These are phyloP conservation scores for Melocanna baccifera DNA, from an alignment of 176 grass and related monocot species.

Conservation along the genomic window DNA sequence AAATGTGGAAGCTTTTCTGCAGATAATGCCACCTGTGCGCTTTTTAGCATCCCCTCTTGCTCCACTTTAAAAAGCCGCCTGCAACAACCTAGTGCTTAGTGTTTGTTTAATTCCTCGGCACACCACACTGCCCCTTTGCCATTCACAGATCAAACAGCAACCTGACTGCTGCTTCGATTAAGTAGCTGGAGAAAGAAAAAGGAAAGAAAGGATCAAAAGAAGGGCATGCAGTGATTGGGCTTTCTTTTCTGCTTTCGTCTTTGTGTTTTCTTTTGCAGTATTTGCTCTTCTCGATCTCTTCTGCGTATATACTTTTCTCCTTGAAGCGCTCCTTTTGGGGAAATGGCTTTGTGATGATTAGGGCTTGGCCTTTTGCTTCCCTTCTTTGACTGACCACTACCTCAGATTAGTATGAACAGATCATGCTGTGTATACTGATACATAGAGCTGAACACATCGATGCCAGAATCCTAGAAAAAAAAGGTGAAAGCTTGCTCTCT, in stretches of 20 bases:
- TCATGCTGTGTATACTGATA: constrained; percentile 23
- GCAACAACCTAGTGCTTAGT: constrained; percentile 21
- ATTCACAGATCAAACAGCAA: constrained; percentile 44
- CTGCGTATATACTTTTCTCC: constrained; percentile 63
- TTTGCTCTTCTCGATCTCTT: constrained; percentile 36
- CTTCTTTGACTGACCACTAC: constrained; percentile 88
- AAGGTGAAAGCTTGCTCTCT: constrained; percentile 17
- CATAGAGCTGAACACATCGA: neutral
- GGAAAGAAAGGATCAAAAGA: constrained; percentile 50
- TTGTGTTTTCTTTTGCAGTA: constrained; percentile 58
- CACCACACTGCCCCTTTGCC: constrained; percentile 32
- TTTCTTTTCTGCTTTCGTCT: constrained; percentile 66
- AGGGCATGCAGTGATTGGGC: constrained; percentile 51
- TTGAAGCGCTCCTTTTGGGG: constrained; percentile 91
- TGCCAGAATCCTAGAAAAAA: constrained; percentile 34
- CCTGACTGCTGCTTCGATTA: constrained; percentile 38
- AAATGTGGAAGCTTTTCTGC: constrained; percentile 70
- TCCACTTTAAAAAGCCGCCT: constrained; percentile 57
- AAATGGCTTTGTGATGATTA: constrained; percentile 95
- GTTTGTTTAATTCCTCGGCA: constrained; percentile 35
- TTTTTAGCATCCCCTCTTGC: constrained; percentile 65
- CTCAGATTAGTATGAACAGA: constrained; percentile 54
- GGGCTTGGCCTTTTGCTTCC: constrained; percentile 60
- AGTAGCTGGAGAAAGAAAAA: constrained; percentile 48
- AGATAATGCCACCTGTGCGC: constrained; percentile 90